These are phyloP conservation scores for Hyaloscypha variabilis DNA, from an alignment of 495 filamentous ascomycete genomes.

Conservation along the genomic window DNA sequence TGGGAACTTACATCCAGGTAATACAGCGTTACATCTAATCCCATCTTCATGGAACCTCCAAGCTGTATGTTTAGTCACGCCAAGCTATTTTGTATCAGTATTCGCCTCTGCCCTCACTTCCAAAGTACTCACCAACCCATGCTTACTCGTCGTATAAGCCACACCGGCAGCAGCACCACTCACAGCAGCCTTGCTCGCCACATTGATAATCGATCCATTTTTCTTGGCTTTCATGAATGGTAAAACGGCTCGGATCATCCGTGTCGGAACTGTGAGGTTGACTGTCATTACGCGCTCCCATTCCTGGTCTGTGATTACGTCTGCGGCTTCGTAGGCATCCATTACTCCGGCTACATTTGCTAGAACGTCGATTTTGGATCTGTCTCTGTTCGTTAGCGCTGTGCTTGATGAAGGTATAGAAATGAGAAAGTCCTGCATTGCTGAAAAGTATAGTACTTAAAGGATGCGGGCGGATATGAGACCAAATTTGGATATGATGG, in stretches of 20 bases:
- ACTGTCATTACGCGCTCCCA: conserved; percentile 38
- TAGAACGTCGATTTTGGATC: conserved; percentile 38
- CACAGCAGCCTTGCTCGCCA: conserved; percentile 40
- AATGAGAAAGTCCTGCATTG: neutral
- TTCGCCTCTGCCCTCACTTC: neutral
- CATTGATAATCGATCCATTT: conserved; percentile 44
- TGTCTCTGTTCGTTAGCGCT: neutral
- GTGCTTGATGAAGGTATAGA: neutral
- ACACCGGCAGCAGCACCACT: conserved; percentile 42
- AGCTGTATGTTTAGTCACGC: conserved; percentile 47
- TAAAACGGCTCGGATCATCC: conserved; percentile 42
- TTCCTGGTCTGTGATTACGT: conserved; percentile 34
- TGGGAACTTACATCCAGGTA: conserved; percentile 36
- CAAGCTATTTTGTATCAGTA: conserved; percentile 30
- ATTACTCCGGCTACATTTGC: conserved; percentile 45
- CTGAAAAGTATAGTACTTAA: no score
- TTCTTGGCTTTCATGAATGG: conserved; percentile 38
- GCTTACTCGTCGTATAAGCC: conserved; percentile 44
- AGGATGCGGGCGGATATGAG: no score
- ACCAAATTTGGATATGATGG: no score
- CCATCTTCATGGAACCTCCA: conserved; percentile 44
- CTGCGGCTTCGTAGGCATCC: conserved; percentile 40
- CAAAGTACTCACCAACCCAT: conserved; percentile 31
- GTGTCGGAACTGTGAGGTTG: conserved; percentile 42
- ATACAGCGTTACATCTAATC: conserved; percentile 38